These are phyloP conservation scores for Boletellus emodensis DNA, from an alignment of 768 basidiomycete genomes.

Conservation along the genomic window DNA sequence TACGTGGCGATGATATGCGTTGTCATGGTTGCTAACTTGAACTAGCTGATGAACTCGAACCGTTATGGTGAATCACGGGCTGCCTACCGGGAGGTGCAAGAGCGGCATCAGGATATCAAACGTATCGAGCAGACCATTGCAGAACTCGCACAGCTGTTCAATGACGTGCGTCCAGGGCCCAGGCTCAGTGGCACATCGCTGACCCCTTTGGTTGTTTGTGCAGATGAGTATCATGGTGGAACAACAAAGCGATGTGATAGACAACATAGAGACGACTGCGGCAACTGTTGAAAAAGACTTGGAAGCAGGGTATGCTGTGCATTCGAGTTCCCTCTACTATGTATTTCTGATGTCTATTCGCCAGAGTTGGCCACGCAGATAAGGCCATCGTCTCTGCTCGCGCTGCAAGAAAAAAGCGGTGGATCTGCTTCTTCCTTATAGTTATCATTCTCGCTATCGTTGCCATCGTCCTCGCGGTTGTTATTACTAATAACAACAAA, in stretches of 20 bases:
- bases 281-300: conserved; percentile 74
- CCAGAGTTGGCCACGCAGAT: conserved; percentile 75
- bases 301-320: conserved; percentile 66
- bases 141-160: conserved; percentile 93
- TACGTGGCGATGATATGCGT: conserved; percentile 28
- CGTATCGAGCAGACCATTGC: conserved; percentile 91
- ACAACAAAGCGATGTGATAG: conserved; percentile 88
- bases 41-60: conserved; percentile 81
- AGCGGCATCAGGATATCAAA: conserved; percentile 92
- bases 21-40: conserved; percentile 1
- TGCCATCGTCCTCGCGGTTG: conserved; percentile 58
- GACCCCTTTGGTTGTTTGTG: conserved; percentile 2
- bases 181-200: neutral
- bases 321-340: neutral
- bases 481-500: conserved; percentile 45
- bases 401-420: conserved; percentile 90
- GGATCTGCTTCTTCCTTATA: conserved; percentile 88
- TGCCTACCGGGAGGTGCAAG: conserved; percentile 96
- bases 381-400: conserved; percentile 85
- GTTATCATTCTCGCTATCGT: conserved; percentile 65
- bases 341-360: neutral
- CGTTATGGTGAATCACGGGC: conserved; percentile 87
- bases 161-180: conserved; percentile 59
- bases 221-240: conserved; percentile 95
- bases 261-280: conserved; percentile 77